Conservation (phyloP, 768 basidiomycete species). For the Lentinula detonsa region DNA sequence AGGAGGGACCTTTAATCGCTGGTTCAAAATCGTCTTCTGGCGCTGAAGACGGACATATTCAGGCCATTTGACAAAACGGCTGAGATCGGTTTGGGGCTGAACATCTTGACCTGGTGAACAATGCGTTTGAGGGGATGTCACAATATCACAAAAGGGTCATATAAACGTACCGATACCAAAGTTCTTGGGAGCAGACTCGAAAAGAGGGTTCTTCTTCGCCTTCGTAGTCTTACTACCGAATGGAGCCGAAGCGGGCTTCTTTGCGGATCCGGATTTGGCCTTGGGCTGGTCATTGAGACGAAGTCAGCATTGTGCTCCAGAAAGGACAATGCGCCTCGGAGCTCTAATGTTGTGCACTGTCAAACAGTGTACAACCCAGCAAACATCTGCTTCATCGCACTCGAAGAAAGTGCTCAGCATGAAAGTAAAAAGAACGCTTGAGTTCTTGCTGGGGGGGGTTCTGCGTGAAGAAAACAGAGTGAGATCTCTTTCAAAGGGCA, state of each 20-base stretch:
- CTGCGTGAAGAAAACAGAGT: background rate
- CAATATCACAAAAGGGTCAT: background rate
- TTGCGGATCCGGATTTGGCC: slow-evolving; percentile 62
- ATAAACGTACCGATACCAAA: slow-evolving; percentile 82
- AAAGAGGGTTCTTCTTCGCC: slow-evolving; percentile 90
- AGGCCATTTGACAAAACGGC: slow-evolving; percentile 99
- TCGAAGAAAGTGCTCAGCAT: slow-evolving; percentile 28
- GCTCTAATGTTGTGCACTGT: slow-evolving; percentile 40
- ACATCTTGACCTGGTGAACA: slow-evolving; percentile 80
- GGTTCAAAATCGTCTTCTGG: slow-evolving; percentile 97
- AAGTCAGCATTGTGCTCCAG: slow-evolving; percentile 30
- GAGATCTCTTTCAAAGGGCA: slow-evolving; percentile 11
- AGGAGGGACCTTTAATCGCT: slow-evolving; percentile 97
- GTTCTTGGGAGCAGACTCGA: slow-evolving; percentile 86
- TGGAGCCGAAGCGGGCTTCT: slow-evolving; percentile 84
- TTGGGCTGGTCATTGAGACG: slow-evolving; percentile 96
- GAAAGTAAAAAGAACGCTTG: slow-evolving; percentile 10
- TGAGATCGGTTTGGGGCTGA: slow-evolving; percentile 83
- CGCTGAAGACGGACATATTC: slow-evolving; percentile 98
- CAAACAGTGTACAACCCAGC: background rate
- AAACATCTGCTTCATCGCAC: background rate
- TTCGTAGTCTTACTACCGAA: slow-evolving; percentile 74
- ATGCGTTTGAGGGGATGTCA: background rate
- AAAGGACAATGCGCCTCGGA: slow-evolving; percentile 41
- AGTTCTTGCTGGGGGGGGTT: slow-evolving; percentile 18